Evolutionary conservation across 768 basidiomycete genomes (phyloP), one percentile per base, ranked within the genome.

Genomic region (Kockovaella imperatae): DNA sequence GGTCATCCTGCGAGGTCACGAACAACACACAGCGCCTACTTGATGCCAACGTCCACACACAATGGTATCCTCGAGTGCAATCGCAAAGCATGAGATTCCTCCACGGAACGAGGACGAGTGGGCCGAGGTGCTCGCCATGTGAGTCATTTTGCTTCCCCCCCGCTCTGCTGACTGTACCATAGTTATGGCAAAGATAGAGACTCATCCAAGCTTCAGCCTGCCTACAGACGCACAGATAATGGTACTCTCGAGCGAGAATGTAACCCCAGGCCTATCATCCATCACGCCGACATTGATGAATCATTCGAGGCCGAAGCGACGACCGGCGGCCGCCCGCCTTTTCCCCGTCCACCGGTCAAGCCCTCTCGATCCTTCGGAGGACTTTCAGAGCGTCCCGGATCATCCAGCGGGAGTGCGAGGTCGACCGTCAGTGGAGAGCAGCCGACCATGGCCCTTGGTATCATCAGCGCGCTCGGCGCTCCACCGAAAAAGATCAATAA

Each of bases 131-230:
- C 39, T 55, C 25, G 18, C 36, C 43, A 21, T 26, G 54, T 55
- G 21, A 21, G 53, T 42, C 14, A 35, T 24, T 21, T 18, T 7
- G 11, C 3, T 42, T 17, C n/a, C 21, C 11, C 20, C 1, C 24
- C 25, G 23, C 20, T 15, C 43, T 7, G 5, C 5, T 17, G 42
- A 14, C 0, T 29, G 26, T 2, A 3, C 7, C n/a, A 32, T 32
- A 52, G 53, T 14, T 49, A 52, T n/a, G 53, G 42, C 11, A 44
- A 31, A 17, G 53, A 55, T 28, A 42, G 47, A 28, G 53, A 48
- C 20, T 23, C 2, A 26, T 38, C 11, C 20, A 10, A 4, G 42
- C 39, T 14, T 31, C 21, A 20, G 11, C 47, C 20, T 8, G 26
- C 18, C 35, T 7, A 11, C 29, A 6, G 21, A 29, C 31, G 40